phyloP scores from a whole-genome alignment of 164 flowering plant species.

The Stephania yunnanensis region DNA sequence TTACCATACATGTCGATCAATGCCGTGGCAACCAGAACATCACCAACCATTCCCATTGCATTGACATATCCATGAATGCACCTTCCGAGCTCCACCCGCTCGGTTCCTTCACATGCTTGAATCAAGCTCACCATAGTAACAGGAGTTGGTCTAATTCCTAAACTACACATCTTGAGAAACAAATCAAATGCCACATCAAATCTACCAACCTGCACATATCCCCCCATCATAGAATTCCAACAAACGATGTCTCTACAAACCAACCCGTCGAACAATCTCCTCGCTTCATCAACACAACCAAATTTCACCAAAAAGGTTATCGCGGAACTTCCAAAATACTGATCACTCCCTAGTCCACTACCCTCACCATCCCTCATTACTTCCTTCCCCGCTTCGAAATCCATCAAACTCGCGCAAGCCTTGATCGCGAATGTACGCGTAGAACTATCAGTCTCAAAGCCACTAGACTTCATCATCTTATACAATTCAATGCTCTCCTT shows the following conservation, averaged over 20 bases:
- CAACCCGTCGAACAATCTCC: constrained; percentile 23
- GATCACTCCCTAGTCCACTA: constrained; percentile 19
- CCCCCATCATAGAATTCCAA: constrained; percentile 47
- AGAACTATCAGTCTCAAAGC: constrained; percentile 25
- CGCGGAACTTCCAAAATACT: constrained; percentile 33
- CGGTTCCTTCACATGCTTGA: constrained; percentile 27
- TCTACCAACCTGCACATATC: constrained; percentile 22
- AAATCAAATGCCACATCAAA: constrained; percentile 23
- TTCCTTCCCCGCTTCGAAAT: constrained; percentile 28
- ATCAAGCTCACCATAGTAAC: constrained; percentile 33
- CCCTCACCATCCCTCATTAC: constrained; percentile 20
- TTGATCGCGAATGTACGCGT: constrained; percentile 31
- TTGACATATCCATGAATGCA: constrained; percentile 30
- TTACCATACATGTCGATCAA: constrained; percentile 43
- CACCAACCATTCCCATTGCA: constrained; percentile 27
- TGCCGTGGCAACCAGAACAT: constrained; percentile 29
- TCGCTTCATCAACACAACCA: constrained; percentile 26
- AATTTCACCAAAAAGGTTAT: constrained; percentile 30
- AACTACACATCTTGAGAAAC: constrained; percentile 25
- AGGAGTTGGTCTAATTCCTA: constrained; percentile 27
- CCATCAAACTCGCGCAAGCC: constrained; percentile 28
- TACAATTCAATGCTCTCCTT: constrained; percentile 28
- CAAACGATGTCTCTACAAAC: constrained; percentile 36
- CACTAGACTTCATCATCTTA: constrained; percentile 18
- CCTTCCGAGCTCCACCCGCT: constrained; percentile 25